Percentiles rank a stretch among this genome's conserved stretches.
Conservation (phyloP, 192 early-diverging fungal genomes). For the Backusella luteola region DNA sequence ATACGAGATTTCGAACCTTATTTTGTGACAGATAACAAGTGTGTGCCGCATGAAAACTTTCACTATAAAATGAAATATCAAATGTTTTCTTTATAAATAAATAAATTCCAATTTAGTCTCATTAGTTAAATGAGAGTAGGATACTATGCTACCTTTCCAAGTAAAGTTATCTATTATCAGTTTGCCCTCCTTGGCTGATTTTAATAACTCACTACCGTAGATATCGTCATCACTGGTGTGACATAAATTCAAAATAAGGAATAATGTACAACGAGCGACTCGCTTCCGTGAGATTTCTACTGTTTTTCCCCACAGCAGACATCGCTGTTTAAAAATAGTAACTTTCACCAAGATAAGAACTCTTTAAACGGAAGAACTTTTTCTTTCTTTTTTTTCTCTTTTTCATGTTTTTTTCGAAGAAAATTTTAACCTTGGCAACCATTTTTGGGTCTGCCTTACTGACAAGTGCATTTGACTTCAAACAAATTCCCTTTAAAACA, state of each 20-base stretch:
- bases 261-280: not conserved
- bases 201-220: not conserved
- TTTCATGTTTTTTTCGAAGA: constrained; percentile 1
- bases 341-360: not conserved
- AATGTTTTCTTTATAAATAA: not conserved
- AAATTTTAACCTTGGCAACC: not conserved
- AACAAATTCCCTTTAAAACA: not conserved
- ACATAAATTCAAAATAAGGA: constrained; percentile 5
- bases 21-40: constrained; percentile 14
- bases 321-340: not conserved
- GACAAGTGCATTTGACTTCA: not conserved
- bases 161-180: not conserved
- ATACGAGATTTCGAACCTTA: constrained; percentile 12
- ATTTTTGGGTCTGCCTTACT: not conserved
- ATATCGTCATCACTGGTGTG: not conserved
- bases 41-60: not conserved
- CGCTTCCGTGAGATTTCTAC: not conserved
- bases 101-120: not conserved
- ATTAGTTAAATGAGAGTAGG: not conserved
- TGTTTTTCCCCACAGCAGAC: not conserved
- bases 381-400: not conserved
- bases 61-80: not conserved
- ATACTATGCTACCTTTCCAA: not conserved
- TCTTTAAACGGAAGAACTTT: not conserved
- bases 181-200: not conserved